phyloP scores from a whole-genome alignment of 2,329 filamentous ascomycete genomes.

The Aspergillus sclerotialis region DNA sequence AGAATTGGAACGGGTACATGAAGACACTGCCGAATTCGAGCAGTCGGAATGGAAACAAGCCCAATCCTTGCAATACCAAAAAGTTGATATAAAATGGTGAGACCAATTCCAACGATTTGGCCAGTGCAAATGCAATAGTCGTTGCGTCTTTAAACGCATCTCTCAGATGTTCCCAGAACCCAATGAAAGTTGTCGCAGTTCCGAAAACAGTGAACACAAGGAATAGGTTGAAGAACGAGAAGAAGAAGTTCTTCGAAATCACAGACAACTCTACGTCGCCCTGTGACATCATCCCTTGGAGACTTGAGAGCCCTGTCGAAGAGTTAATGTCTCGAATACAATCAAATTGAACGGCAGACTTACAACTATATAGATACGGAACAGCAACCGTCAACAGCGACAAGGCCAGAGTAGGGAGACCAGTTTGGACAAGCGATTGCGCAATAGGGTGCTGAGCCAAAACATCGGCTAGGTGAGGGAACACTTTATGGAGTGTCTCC shows the following conservation, averaged over 20 bases:
- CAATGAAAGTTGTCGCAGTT: constrained; percentile 68
- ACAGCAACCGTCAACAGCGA: constrained; percentile 84
- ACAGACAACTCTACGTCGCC: constrained; percentile 90
- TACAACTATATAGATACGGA: constrained; percentile 88
- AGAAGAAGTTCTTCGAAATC: constrained; percentile 99
- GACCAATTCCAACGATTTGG: constrained; percentile 65
- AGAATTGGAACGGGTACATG: constrained; percentile 71
- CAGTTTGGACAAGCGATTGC: constrained; percentile 74
- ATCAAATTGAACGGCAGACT: constrained; percentile 16
- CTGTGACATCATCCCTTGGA: constrained; percentile 90
- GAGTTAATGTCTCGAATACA: constrained; percentile 1
- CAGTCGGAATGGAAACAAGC: constrained; percentile 84
- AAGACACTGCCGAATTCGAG: constrained; percentile 81
- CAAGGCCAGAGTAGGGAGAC: constrained; percentile 75
- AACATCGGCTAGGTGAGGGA: constrained; percentile 61
- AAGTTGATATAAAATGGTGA: constrained; percentile 87
- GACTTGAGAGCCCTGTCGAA: constrained; percentile 62
- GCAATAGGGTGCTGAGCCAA: constrained; percentile 64
- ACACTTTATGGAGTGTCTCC: constrained; percentile 67
- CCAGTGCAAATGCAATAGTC: constrained; percentile 67
- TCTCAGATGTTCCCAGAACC: constrained; percentile 56
- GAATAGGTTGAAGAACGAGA: constrained; percentile 98
- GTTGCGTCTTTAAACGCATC: constrained; percentile 73
- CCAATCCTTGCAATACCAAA: constrained; percentile 88
- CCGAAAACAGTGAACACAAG: constrained; percentile 86